Base-by-base conservation (phyloP, 805 yeast species). In the Yarrowia keelungensis region DNA sequence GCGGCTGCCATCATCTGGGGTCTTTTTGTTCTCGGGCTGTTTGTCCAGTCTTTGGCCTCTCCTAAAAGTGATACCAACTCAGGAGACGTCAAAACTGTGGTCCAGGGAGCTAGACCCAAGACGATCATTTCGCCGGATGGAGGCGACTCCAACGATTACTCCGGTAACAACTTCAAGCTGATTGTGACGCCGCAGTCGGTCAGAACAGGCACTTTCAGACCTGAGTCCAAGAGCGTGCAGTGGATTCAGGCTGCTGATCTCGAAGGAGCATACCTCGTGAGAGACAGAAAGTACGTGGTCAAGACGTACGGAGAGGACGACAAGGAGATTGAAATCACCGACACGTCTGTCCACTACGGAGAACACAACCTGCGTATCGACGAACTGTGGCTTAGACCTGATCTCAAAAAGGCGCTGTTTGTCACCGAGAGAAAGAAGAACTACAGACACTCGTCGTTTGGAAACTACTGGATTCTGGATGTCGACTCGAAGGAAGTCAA, bases 361-460 rank as follows among this genome's bases (percentile, higher is more conserved):
- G 68, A 71, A 32, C 62, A 71, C 22, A 59, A 56, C 8, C 83
- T 90, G 67, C 72, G 72, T 0, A 85, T 82, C 73, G 76, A 81
- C 1, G 86, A 81, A 0, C 74, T 82, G 12, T 78, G 82, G 5
- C 78, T 88, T 8, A 86, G 84, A 71, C 79, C 81, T 47, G 75
- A 81, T 10, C 76, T 83, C 19, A 77, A 82, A 26, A 82, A 79
- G 73, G 89, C 87, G 1, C 75, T 94, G 12, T 75, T 92, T 1
- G 78, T 78, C 5, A 82, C 95, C 0, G 84, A 90, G 68, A 69
- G 70, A 12, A 74, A 76, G 14, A 74, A 75, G 39, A 84, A 87
- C 73, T 91, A 87, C 84, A 83, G 97, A 71, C 92, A 91, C 75
- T 91, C 97, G 0, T 79, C 87, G 0, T 78, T 77, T 50, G 88